Evolutionary conservation across 176 grass and related monocot species (phyloP), one percentile per base, ranked within the genome.

Genomic region (Aegilops sharonensis): DNA sequence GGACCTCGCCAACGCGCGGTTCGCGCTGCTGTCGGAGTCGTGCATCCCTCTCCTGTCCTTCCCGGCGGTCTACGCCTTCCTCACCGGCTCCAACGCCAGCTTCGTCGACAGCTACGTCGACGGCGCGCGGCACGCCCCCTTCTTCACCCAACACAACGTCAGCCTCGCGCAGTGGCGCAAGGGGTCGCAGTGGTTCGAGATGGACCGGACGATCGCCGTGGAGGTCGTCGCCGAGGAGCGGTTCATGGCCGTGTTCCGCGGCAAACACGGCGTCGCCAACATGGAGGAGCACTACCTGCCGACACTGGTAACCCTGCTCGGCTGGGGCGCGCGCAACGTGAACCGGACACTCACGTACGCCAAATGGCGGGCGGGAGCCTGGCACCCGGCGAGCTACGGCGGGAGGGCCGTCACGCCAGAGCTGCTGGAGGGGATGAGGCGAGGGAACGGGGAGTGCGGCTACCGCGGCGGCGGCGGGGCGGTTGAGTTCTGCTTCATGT

Each of bases 211-310:
- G 0, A 82, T 91, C 7, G 89, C 91, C 8, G 64, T 91, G 13
- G 68, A 84, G 54, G 77, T 91, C 4, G 77, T 95, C 76, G 74
- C 81, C 11, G 91, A 96, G 78, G 88, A 65, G 32, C 35, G 9
- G 9, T 71, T 3, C 35, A n/a, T 39, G 18, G 68, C 8, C 68
- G 20, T 71, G 35, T 71, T 71, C 79, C 83, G 83, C 20, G 69
- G 72, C 24, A 24, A 79, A 3, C 79, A 30, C 11, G 31, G 3
- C 20, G 29, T 27, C 65, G 75, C 74, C 75, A 80, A 92, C 15
- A 85, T 90, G 56, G 91, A 94, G 21, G 94, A 97, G 87, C 94
- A 97, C 78, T 97, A 94, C 82, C 78, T 97, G 20, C 84, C 91
- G 1, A 97, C 89, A 78, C 87, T 97, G 76, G 78, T 90, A 5